A percentile compares a stretch with the other conserved stretches of the same genome.
Evolutionary conservation across 2,329 filamentous ascomycete species (phyloP).

Genomic region (Metarhizium brunneum): DNA sequence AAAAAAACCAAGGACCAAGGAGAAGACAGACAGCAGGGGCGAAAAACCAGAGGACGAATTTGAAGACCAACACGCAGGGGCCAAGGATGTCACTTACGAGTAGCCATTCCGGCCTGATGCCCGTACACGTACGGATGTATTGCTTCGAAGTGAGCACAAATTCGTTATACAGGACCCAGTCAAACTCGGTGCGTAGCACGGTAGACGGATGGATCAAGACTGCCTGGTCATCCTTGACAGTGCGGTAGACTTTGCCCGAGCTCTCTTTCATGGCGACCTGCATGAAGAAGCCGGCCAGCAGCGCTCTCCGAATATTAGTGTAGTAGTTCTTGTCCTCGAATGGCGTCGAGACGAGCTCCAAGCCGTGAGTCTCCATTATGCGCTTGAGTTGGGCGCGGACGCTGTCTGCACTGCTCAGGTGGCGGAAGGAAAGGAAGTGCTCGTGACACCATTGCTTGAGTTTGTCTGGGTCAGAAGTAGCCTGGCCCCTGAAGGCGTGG

Average conservation of each 20-base stretch:
- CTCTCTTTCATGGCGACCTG: conserved; percentile 93
- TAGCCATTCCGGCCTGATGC: conserved; percentile 89
- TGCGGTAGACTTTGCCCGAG: conserved; percentile 82
- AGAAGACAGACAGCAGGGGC: background rate
- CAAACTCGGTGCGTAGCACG: conserved; percentile 76
- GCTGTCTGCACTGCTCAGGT: conserved; percentile 86
- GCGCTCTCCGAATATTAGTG: conserved; percentile 86
- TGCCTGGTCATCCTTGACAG: conserved; percentile 91
- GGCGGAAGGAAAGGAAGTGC: conserved; percentile 85
- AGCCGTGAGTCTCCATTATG: conserved; percentile 88
- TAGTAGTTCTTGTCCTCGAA: conserved; percentile 98
- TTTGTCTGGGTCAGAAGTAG: conserved; percentile 49
- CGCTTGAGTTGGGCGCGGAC: conserved; percentile 85
- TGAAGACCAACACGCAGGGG: background rate
- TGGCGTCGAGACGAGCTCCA: conserved; percentile 79
- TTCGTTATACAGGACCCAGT: conserved; percentile 98
- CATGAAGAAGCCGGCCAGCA: conserved; percentile 98
- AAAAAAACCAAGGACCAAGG: background rate
- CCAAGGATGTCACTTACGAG: conserved; percentile 46
- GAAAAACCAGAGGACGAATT: background rate
- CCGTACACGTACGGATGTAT: conserved; percentile 90
- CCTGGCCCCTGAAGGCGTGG: conserved; percentile 83
- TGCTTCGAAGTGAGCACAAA: conserved; percentile 98
- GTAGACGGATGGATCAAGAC: conserved; percentile 92
- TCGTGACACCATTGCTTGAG: conserved; percentile 92